Evolutionary conservation across 129 eudicot genomes (phyloP), one percentile per base, ranked within the genome.

Genomic region (Rutidosis leptorrhynchoides): DNA sequence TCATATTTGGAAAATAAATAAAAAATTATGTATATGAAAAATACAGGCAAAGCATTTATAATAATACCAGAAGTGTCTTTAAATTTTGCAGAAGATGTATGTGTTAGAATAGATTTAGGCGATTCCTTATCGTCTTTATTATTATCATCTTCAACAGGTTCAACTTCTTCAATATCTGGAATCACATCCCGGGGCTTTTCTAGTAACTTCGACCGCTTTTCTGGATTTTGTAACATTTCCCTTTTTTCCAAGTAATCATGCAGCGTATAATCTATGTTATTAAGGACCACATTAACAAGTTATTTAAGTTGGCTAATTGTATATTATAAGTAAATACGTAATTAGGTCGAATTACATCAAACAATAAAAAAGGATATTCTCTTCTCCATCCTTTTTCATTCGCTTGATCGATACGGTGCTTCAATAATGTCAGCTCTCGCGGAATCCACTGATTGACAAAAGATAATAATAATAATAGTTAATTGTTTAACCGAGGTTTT

Each of bases 321-420:
- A 25, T 24, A 57, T 58, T 27, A 58, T 58, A 26, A 58, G 23
- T 19, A 17, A 26, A 58, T 58, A 26, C 26, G 23, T 19, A 17
- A 26, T 23, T 25, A 25, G 4, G 9, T 64, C 4, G 21, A 20
- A 51, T 20, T 33, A 16, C 35, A 51, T 56, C 19, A 9, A 57
- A 7, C 30, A 27, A 53, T 74, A 48, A 67, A 76, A 77, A 80
- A 87, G 96, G 96, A 88, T 88, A 88, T 88, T 80, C 81, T 51
- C 71, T 70, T 68, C 92, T 85, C 92, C 97, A 82, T 21, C 97
- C 97, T 78, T 84, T 90, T 65, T 84, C 89, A 67, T 80, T 84
- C 20, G 97, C 97, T 27, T 67, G 91, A 52, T 90, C 92, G 32
- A 80, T 79, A 40, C 73, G 89, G 5, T 58, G 77, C 62, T 84